Evolutionary conservation across 129 eudicot genomes (phyloP), one percentile per base, ranked within the genome.

Genomic region (Chrysanthemum seticuspe): DNA sequence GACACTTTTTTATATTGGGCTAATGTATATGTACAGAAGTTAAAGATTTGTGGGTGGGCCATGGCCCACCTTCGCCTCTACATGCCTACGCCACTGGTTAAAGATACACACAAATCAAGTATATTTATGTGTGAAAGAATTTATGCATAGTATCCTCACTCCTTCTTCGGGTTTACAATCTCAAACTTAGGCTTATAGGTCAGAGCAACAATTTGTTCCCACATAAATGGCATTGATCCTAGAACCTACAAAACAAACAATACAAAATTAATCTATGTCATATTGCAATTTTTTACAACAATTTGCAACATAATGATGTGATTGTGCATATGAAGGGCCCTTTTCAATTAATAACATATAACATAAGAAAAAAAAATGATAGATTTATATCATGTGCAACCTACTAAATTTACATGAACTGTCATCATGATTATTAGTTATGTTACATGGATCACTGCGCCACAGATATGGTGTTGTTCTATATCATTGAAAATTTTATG

Each of bases 161-260:
- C 84, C 91, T 84, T 94, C 97, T 76, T 90, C 92, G 44, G 71
- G 84, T 67, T 77, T 86, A 90, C 86, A 73, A 94, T 74, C 77
- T 83, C 83, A 84, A 88, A 94, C 76, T 88, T 94, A 57, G 99
- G 99, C 79, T 94, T 94, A 73, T 94, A 94, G 61, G 96, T 84
- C 79, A 94, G 80, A 81, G 90, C 97, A 79, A 94, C 99, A 88
- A 90, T 85, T 58, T 94, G 99, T 76, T 90, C 92, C 99, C 99
- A 94, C 5, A 88, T 74, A 62, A 94, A 83, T 7, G 99, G 99
- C 50, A 94, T 94, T 68, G 99, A 94, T 18, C 99, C 99, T 68
- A 97, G 86, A 16, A 94, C 85, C 99, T 94, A 75, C 59, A 79
- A 77, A 73, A 80, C 55, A 50, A 72, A 72, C 10, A 56, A 65